A percentile compares a stretch with the other conserved stretches of the same genome.
Evolutionary conservation across 345 rosid species (phyloP).

Genomic region (Sonneratia caseolaris): DNA sequence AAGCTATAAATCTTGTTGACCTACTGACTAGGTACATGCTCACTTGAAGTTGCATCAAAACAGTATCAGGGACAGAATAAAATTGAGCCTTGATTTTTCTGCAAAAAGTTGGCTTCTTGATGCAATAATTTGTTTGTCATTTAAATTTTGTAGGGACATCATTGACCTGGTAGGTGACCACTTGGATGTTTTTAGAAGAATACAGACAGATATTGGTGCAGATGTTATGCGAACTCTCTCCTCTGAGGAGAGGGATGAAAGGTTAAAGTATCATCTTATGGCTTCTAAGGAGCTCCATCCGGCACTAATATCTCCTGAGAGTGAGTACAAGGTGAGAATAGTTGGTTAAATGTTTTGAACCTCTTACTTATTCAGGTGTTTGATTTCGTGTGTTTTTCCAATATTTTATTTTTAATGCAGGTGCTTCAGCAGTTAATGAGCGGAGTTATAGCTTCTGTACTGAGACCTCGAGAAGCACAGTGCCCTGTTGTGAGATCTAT

Average conservation of each 20-base stretch:
- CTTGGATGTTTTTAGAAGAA: slow-evolving; percentile 84
- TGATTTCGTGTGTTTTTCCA: slow-evolving; percentile 6
- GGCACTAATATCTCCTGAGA: slow-evolving; percentile 73
- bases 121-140: background rate
- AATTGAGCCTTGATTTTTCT: background rate
- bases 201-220: slow-evolving; percentile 73
- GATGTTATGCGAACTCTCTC: slow-evolving; percentile 87
- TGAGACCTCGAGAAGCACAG: slow-evolving; percentile 87
- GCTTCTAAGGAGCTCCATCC: slow-evolving; percentile 91
- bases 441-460: slow-evolving; percentile 72
- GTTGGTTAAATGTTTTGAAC: slow-evolving; percentile 14
- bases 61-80: too few relatives aligned
- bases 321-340: slow-evolving; percentile 95
- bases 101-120: background rate
- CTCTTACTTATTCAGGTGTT: slow-evolving; percentile 6
- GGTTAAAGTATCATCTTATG: slow-evolving; percentile 81
- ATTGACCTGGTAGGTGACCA: slow-evolving; percentile 86
- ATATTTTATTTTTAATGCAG: slow-evolving; percentile 23
- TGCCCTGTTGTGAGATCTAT: slow-evolving; percentile 81
- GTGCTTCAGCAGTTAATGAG: slow-evolving; percentile 72
- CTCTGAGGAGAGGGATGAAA: slow-evolving; percentile 87
- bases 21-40: slow-evolving; percentile 57
- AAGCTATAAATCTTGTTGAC: slow-evolving; percentile 77
- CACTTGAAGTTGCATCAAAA: background rate
- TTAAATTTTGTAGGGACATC: slow-evolving; percentile 66